phyloP scores from a whole-genome alignment of 371 early-diverging fungal species.

The Neoconidiobolus thromboides region DNA sequence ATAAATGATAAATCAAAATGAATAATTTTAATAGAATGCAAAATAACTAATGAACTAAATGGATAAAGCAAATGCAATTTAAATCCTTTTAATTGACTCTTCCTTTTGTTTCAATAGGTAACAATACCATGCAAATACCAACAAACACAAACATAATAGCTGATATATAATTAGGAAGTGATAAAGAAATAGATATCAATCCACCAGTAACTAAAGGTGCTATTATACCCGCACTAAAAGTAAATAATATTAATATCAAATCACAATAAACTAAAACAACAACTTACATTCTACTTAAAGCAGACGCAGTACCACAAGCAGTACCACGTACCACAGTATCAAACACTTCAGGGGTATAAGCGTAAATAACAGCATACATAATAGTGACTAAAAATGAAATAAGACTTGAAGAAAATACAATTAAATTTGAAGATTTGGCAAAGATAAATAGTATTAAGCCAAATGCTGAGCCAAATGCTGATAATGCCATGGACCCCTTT shows the following conservation, averaged over 20 bases:
- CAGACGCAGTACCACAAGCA: slow-evolving; percentile 60
- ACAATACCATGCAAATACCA: slow-evolving; percentile 32
- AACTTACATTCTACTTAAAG: slow-evolving; percentile 39
- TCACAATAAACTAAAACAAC: neutral
- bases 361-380: slow-evolving; percentile 66
- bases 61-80: too few species aligned
- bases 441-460: slow-evolving; percentile 44
- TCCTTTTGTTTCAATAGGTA: slow-evolving; percentile 52
- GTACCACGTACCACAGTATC: slow-evolving; percentile 55
- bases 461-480: slow-evolving; percentile 46
- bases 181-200: slow-evolving; percentile 28
- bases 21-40: too few species aligned
- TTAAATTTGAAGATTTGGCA: slow-evolving; percentile 23
- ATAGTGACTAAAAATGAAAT: slow-evolving; percentile 51
- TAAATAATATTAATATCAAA: neutral
- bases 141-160: slow-evolving; percentile 31
- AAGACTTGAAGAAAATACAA: slow-evolving; percentile 38
- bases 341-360: slow-evolving; percentile 82
- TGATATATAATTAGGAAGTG: slow-evolving; percentile 47
- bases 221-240: slow-evolving; percentile 34
- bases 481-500: slow-evolving; percentile 58
- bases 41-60: too few species aligned
- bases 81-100: neutral
- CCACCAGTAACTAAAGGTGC: slow-evolving; percentile 56
- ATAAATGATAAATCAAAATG: too few species aligned